Evolutionary conservation across 208 protist genomes (phyloP).

Genomic region (Sergeia podlipaevii): DNA sequence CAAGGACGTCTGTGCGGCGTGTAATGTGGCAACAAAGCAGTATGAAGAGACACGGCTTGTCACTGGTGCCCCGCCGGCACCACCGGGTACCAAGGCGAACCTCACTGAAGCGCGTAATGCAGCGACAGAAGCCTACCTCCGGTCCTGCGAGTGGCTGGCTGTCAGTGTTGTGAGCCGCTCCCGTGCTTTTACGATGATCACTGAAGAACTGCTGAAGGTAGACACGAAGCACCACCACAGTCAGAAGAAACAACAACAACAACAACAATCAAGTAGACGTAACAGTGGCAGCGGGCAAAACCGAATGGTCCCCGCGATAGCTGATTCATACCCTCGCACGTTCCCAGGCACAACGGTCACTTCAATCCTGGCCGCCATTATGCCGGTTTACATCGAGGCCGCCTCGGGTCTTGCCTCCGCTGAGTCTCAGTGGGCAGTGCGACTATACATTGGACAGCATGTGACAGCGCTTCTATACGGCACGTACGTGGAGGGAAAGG

Average conservation of each 20-base stretch:
- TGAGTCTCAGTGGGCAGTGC: constrained; percentile 15
- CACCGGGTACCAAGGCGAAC: constrained; percentile 7
- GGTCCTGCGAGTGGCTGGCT: constrained; percentile 2
- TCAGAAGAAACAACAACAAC: not conserved
- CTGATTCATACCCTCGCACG: too few relatives aligned
- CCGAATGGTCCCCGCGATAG: too few relatives aligned
- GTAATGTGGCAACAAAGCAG: constrained; percentile 10
- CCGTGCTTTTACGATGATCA: too few relatives aligned
- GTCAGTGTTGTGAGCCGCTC: not conserved
- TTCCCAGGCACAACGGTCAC: not conserved
- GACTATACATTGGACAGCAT: constrained; percentile 20
- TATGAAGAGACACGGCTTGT: constrained; percentile 35
- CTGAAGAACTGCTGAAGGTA: not conserved
- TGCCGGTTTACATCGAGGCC: not conserved
- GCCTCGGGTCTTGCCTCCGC: not conserved
- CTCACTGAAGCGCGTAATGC: not conserved
- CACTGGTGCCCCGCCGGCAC: constrained; percentile 22
- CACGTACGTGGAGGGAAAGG: constrained; percentile 31
- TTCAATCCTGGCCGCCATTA: not conserved
- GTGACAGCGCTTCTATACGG: constrained; percentile 37
- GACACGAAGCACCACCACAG: not conserved
- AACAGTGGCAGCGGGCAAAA: not conserved
- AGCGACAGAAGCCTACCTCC: not conserved
- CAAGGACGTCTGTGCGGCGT: not conserved
- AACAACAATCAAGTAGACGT: too few relatives aligned